These are phyloP conservation scores for Tuber indicum DNA, from an alignment of 495 filamentous ascomycete genomes.

Conservation along the genomic window DNA sequence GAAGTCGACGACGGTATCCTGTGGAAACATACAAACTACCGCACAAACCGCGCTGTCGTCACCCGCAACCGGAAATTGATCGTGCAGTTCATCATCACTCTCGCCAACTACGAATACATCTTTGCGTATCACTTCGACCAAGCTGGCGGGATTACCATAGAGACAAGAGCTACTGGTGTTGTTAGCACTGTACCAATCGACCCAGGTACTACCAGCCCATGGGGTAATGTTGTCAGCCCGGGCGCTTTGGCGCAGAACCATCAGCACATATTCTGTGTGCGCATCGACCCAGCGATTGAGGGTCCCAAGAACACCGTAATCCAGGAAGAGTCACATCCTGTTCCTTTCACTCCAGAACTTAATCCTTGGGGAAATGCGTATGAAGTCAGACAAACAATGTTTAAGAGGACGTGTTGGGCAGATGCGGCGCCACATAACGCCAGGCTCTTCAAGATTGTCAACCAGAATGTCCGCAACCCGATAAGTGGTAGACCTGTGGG, in stretches of 20 bases:
- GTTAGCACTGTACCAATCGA: constrained; percentile 49
- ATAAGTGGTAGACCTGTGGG: constrained; percentile 43
- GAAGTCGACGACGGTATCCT: constrained; percentile 62
- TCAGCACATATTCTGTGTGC: constrained; percentile 52
- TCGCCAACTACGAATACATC: constrained; percentile 76
- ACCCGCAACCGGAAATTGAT: constrained; percentile 58
- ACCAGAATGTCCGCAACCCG: constrained; percentile 46
- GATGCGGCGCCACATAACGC: constrained; percentile 49
- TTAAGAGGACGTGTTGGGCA: constrained; percentile 46
- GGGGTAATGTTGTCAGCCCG: constrained; percentile 48
- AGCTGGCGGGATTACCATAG: constrained; percentile 49
- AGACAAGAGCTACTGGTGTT: constrained; percentile 49
- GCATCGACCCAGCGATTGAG: constrained; percentile 53
- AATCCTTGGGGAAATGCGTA: constrained; percentile 51
- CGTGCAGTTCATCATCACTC: constrained; percentile 67
- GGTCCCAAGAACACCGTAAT: constrained; percentile 50
- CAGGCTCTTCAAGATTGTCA: constrained; percentile 50
- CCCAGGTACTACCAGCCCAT: constrained; percentile 48
- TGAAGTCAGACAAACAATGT: constrained; percentile 47
- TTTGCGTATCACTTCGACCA: constrained; percentile 52
- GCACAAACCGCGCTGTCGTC: constrained; percentile 55
- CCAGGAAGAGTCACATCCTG: constrained; percentile 48
- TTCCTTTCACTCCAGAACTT: constrained; percentile 44
- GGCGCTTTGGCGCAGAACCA: constrained; percentile 51
- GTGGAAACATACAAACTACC: constrained; percentile 64